Percentiles rank a stretch among this genome's conserved stretches.
These are phyloP conservation scores for Penstemon barbatus DNA, from an alignment of 257 asterid genomes.

Conservation along the genomic window DNA sequence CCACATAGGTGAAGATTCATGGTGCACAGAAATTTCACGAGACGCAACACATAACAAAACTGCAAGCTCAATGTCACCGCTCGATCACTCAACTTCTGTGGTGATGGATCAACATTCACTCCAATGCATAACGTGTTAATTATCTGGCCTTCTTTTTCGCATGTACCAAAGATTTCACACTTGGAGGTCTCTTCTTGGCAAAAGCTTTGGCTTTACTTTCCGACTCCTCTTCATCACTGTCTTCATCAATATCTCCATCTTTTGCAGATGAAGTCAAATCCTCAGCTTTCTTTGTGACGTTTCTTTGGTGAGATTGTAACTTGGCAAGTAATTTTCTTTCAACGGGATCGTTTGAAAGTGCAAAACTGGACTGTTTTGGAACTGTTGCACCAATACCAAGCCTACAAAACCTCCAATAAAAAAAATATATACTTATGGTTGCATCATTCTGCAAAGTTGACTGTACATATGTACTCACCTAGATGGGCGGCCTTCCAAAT, in stretches of 20 bases:
- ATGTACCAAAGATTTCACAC: conserved; percentile 23
- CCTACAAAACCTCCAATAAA: conserved; percentile 40
- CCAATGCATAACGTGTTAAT: conserved; percentile 1
- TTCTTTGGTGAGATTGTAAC: conserved; percentile 51
- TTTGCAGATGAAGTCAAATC: conserved; percentile 36
- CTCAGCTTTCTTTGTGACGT: conserved; percentile 38
- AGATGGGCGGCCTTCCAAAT: conserved; percentile 69
- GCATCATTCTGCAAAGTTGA: conserved; percentile 17
- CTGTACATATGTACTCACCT: conserved; percentile 46
- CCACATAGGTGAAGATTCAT: neutral
- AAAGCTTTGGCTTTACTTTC: conserved; percentile 76
- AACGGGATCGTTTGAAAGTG: conserved; percentile 50
- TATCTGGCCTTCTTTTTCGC: conserved; percentile 47
- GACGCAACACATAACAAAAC: neutral
- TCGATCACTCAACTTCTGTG: neutral
- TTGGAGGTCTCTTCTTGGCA: conserved; percentile 57
- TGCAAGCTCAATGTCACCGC: neutral
- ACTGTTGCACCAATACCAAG: conserved; percentile 88
- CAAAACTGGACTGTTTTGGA: conserved; percentile 49
- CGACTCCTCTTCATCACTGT: conserved; percentile 65
- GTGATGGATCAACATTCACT: neutral
- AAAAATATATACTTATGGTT: conserved; percentile 8
- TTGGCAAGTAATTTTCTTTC: conserved; percentile 64
- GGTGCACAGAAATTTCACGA: neutral
- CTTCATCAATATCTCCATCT: conserved; percentile 47